Evolutionary conservation across 1,284 basidiomycete genomes (phyloP).

Genomic region (Athelia sp.): DNA sequence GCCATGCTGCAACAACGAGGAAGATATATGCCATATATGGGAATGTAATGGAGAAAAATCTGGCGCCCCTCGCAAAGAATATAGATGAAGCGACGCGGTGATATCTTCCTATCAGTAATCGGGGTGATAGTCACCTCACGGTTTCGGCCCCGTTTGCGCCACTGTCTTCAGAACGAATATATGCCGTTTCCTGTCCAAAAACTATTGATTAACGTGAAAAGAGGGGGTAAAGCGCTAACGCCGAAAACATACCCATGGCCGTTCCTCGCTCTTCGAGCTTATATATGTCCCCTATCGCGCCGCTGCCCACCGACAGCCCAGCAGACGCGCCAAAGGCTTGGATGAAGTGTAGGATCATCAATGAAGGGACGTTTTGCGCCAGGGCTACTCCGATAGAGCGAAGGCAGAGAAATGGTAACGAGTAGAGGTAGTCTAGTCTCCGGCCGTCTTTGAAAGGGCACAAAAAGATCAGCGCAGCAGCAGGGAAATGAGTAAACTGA

Average conservation of each 20-base stretch:
- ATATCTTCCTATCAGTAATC: too few species aligned
- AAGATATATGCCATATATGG: too few species aligned
- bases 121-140: too few species aligned
- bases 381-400: slow-evolving; percentile 59
- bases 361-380: slow-evolving; percentile 37
- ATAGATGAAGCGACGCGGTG: too few species aligned
- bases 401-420: slow-evolving; percentile 53
- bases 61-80: too few species aligned
- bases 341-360: slow-evolving; percentile 59
- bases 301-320: slow-evolving; percentile 54
- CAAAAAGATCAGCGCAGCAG: too few species aligned
- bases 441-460: neutral
- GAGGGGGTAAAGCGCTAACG: slow-evolving; percentile 24
- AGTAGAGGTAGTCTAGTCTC: slow-evolving; percentile 35
- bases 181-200: too few species aligned
- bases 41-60: too few species aligned
- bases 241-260: slow-evolving; percentile 58
- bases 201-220: too few species aligned
- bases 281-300: slow-evolving; percentile 64
- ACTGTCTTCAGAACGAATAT: too few species aligned
- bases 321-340: slow-evolving; percentile 58
- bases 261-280: slow-evolving; percentile 53
- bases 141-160: too few species aligned
- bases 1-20: too few species aligned
- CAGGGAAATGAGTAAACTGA: neutral